phyloP scores from a whole-genome alignment of 2,329 filamentous ascomycete species.

The Trichophyton equinum region DNA sequence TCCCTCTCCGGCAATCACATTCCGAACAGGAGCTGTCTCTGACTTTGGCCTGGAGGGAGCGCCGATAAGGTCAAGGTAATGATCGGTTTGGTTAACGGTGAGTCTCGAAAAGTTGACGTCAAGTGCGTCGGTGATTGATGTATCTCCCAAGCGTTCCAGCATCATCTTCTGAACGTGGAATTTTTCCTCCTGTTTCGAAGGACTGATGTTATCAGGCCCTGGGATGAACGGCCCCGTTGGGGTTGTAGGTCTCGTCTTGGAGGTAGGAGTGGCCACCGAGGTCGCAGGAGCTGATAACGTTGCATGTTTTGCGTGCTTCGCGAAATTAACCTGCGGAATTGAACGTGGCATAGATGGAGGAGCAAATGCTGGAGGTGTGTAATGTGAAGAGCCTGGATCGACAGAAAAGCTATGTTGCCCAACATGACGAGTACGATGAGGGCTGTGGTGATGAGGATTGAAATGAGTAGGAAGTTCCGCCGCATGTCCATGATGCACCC shows the following conservation, averaged over 20 bases:
- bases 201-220: slow-evolving; percentile 13
- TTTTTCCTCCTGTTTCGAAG: slow-evolving; percentile 14
- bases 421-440: background rate
- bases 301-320: background rate
- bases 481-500: background rate
- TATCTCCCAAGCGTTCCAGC: background rate
- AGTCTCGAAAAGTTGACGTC: background rate
- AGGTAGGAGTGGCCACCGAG: background rate
- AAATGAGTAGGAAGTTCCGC: background rate
- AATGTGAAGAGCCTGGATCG: background rate
- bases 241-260: background rate
- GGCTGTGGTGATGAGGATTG: background rate
- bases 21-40: background rate
- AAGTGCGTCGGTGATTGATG: background rate
- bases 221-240: slow-evolving; percentile 8
- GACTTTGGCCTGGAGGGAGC: background rate
- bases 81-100: background rate
- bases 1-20: background rate
- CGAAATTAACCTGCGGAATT: background rate
- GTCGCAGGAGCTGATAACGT: background rate
- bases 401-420: background rate
- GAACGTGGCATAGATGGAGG: background rate
- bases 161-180: slow-evolving; percentile 1
- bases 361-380: background rate
- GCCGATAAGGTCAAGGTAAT: background rate